phyloP scores from a whole-genome alignment of 768 basidiomycete genomes.

The Mycena indigotica region DNA sequence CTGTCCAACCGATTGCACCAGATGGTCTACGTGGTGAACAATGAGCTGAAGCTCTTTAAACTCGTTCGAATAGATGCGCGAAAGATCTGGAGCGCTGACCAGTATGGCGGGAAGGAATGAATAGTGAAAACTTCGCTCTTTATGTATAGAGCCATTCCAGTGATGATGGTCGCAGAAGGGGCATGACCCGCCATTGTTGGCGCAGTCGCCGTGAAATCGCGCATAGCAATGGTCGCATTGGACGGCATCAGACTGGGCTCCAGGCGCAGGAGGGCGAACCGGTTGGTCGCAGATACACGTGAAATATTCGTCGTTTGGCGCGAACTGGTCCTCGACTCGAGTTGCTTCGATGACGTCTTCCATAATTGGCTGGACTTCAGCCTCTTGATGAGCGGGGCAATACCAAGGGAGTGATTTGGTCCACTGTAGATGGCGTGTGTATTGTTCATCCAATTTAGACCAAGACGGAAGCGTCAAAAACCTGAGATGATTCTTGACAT shows the following conservation, averaged over 20 bases:
- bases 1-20: constrained; percentile 75
- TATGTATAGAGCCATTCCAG: constrained; percentile 85
- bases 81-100: constrained; percentile 73
- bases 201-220: constrained; percentile 82
- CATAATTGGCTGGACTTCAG: constrained; percentile 65
- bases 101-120: constrained; percentile 75
- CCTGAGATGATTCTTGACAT: constrained; percentile 68
- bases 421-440: constrained; percentile 71
- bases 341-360: constrained; percentile 78
- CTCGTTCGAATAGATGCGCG: constrained; percentile 75
- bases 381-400: constrained; percentile 62
- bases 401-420: constrained; percentile 79
- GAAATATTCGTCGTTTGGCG: constrained; percentile 78
- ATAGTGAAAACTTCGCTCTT: constrained; percentile 83
- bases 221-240: constrained; percentile 91
- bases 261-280: constrained; percentile 79
- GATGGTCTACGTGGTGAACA: constrained; percentile 75
- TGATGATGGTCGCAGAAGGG: constrained; percentile 92
- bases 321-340: constrained; percentile 74
- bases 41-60: constrained; percentile 82
- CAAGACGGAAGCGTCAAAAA: constrained; percentile 77
- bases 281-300: constrained; percentile 81
- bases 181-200: constrained; percentile 86
- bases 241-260: constrained; percentile 77
- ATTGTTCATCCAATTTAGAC: constrained; percentile 70